These are phyloP conservation scores for Albizia julibrissin DNA, from an alignment of 306 rosid species.

Conservation along the genomic window DNA sequence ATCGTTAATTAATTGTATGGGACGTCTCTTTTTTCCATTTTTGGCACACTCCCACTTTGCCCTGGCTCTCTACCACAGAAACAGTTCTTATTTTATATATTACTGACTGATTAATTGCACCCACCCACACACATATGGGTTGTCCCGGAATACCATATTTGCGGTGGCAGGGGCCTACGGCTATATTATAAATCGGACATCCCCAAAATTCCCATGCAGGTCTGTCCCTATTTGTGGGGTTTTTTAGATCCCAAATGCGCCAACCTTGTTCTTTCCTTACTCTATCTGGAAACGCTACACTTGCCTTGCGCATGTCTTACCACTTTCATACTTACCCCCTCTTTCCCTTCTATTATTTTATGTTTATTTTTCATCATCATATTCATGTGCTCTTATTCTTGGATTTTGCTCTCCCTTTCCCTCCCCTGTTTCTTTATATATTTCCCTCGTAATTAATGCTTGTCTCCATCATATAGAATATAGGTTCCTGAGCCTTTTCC, in stretches of 20 bases:
- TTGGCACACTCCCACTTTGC: slow-evolving; percentile 5
- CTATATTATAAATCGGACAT: background rate
- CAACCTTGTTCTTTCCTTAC: slow-evolving; percentile 34
- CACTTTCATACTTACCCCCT: background rate
- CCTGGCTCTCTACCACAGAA: background rate
- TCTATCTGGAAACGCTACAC: slow-evolving; percentile 16
- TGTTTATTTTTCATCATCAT: background rate
- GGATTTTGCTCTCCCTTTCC: background rate
- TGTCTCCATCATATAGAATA: background rate
- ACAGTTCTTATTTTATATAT: background rate
- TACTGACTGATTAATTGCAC: too few species aligned
- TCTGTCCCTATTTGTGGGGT: slow-evolving; percentile 16
- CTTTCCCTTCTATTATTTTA: too few species aligned
- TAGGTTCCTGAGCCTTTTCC: background rate
- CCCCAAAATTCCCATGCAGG: slow-evolving; percentile 23
- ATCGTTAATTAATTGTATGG: background rate
- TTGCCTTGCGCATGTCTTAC: slow-evolving; percentile 1
- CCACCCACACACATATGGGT: background rate
- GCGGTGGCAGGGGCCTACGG: background rate
- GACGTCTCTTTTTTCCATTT: background rate
- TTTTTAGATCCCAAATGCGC: slow-evolving; percentile 51
- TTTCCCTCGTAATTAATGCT: background rate
- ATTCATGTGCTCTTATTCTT: background rate
- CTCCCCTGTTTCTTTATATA: background rate
- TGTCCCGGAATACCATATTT: background rate